Base-by-base conservation (phyloP, 164 flowering plant genomes). In the Vitis riparia region DNA sequence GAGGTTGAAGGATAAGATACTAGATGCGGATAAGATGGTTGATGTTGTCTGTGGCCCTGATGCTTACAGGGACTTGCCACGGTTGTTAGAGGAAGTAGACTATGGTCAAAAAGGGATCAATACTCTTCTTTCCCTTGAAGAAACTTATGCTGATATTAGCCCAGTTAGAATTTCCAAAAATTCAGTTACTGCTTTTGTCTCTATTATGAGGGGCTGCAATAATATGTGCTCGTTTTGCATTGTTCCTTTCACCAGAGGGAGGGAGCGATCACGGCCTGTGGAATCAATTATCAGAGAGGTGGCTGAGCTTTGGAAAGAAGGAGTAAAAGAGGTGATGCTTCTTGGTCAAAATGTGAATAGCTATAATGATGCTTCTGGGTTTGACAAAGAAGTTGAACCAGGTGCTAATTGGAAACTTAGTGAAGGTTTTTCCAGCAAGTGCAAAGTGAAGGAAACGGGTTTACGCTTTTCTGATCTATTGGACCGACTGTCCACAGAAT, bases 41-140 rank as follows among this genome's bases (percentile, higher is more conserved):
- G 99, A 95, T 85, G 98, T 95, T 29, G 99, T 95, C 1, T 93
- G 99, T 73, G 99, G 99, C 2, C 99, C 96, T 68, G 99, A 95
- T 85, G 98, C 97, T 60, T 95, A 95, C 62, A 84, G 99, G 64
- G 98, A 95, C 75, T 80, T 95, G 73, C 99, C 99, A 9, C 84
- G 91, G 30, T 77, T 95, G 37, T 71, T 95, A 53, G 97, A 90
- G 72, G 98, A 91, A 73, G 99, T 93, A 13, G 99, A 95, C 44
- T 84, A 88, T 68, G 97, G 98, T 73, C 97, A 95, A 59, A 95
- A 90, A 72, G 99, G 99, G 65, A 95, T 95, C 67, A 95, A 95
- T 68, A 95, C 99, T 56, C 91, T 95, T 78, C 93, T 92, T 71
- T 95, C 99, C 3, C 94, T 95, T 66, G 99, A 95, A 80, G 99